A percentile compares a stretch with the other conserved stretches of the same genome.
Conservation (phyloP, 2,329 filamentous ascomycete genomes). For the Aspergillus tanneri region DNA sequence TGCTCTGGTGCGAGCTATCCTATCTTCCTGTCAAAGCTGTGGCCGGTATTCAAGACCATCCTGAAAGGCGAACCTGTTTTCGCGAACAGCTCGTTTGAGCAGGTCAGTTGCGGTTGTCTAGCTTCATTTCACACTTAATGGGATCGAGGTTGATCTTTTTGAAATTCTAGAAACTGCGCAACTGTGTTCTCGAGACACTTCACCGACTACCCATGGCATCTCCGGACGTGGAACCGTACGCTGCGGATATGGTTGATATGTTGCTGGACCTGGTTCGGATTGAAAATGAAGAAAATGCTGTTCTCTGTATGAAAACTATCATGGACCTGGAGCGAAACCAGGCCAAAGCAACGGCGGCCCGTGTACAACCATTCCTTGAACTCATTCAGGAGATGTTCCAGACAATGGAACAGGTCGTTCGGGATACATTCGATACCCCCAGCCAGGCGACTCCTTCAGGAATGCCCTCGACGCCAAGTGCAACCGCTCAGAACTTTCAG, state of each 20-base stretch:
- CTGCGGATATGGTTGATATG: constrained; percentile 82
- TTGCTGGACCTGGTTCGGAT: constrained; percentile 83
- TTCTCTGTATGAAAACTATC: constrained; percentile 96
- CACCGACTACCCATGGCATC: constrained; percentile 78
- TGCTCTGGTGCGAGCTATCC: constrained; percentile 78
- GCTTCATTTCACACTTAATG: background rate
- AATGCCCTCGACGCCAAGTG: constrained; percentile 53
- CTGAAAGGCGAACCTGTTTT: constrained; percentile 86
- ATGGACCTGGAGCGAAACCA: constrained; percentile 96
- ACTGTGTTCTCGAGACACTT: constrained; percentile 90
- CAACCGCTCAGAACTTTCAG: constrained; percentile 66
- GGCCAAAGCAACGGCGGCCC: constrained; percentile 73
- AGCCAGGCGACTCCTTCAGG: constrained; percentile 54
- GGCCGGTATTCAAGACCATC: constrained; percentile 85
- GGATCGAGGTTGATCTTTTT: background rate
- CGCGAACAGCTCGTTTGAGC: constrained; percentile 83
- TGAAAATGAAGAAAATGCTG: constrained; percentile 98
- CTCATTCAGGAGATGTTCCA: constrained; percentile 96
- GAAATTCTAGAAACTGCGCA: constrained; percentile 72
- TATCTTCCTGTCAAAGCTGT: constrained; percentile 78
- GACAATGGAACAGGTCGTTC: constrained; percentile 90
- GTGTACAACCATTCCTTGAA: constrained; percentile 84
- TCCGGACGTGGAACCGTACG: constrained; percentile 82
- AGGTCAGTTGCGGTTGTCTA: constrained; percentile 56
- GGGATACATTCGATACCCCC: constrained; percentile 86